A percentile compares a stretch with the other conserved stretches of the same genome.
These are phyloP conservation scores for Trametes hirsuta DNA, from an alignment of 1,284 basidiomycete genomes.

Conservation along the genomic window DNA sequence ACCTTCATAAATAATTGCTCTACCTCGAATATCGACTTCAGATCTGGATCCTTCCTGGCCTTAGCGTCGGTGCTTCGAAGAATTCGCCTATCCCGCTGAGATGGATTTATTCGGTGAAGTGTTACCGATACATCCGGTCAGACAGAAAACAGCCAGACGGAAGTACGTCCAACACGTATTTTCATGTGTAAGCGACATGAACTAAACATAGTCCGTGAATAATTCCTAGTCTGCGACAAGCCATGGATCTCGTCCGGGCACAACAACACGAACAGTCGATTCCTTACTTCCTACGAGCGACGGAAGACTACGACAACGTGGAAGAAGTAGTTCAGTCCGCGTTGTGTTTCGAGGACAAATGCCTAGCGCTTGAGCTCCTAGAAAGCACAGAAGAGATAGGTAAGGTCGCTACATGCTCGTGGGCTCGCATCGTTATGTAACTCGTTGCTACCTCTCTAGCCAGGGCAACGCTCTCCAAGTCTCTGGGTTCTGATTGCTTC, in stretches of 20 bases:
- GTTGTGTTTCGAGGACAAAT: conserved; percentile 2
- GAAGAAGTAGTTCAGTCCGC: conserved; percentile 21
- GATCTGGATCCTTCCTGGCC: too few species aligned
- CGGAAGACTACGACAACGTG: conserved; percentile 26
- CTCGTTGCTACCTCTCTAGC: background rate
- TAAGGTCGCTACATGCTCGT: background rate
- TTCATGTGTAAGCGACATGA: too few species aligned
- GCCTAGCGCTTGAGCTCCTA: conserved; percentile 16
- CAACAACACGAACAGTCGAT: conserved; percentile 9
- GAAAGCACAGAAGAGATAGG: conserved; percentile 21
- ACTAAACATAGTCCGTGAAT: too few species aligned
- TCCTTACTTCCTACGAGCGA: conserved; percentile 22
- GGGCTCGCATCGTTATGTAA: too few species aligned
- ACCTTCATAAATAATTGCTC: too few species aligned
- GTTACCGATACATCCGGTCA: too few species aligned
- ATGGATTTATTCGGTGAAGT: too few species aligned
- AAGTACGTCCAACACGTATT: too few species aligned
- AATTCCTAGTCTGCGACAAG: background rate
- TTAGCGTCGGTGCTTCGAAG: too few species aligned
- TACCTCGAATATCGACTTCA: too few species aligned
- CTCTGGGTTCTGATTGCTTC: conserved; percentile 38
- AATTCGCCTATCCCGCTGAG: too few species aligned
- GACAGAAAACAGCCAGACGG: too few species aligned
- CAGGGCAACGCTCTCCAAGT: conserved; percentile 24
- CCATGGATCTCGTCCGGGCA: background rate